Conservation (phyloP, 805 yeast genomes). For the Scheffersomyces stipitis region DNA sequence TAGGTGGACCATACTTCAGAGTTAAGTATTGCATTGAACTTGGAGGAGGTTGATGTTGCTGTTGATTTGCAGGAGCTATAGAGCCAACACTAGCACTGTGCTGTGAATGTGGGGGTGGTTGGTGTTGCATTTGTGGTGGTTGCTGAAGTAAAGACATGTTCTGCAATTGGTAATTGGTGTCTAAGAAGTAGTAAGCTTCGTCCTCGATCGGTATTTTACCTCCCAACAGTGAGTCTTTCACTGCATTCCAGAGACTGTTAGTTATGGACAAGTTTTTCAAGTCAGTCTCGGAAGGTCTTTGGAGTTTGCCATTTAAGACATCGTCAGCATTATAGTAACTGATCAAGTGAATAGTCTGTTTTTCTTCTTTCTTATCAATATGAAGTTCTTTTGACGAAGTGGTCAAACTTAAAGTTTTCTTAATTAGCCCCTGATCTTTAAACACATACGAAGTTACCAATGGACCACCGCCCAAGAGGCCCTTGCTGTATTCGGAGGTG, state of each 20-base stretch:
- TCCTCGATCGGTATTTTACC: slow-evolving; percentile 52
- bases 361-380: slow-evolving; percentile 21
- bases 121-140: slow-evolving; percentile 8
- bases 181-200: slow-evolving; percentile 50
- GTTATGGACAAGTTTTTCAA: slow-evolving; percentile 52
- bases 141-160: slow-evolving; percentile 33
- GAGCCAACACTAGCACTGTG: slow-evolving; percentile 1
- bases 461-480: slow-evolving; percentile 49
- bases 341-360: slow-evolving; percentile 66
- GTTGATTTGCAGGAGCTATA: slow-evolving; percentile 5
- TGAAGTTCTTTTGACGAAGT: slow-evolving; percentile 24
- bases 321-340: slow-evolving; percentile 79
- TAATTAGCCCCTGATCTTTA: slow-evolving; percentile 72
- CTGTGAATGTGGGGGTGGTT: slow-evolving; percentile 10
- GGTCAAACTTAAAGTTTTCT: slow-evolving; percentile 70
- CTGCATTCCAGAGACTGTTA: slow-evolving; percentile 51
- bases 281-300: slow-evolving; percentile 56
- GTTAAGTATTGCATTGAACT: background rate
- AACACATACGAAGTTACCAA: slow-evolving; percentile 61
- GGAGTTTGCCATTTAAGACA: slow-evolving; percentile 56
- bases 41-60: slow-evolving; percentile 7
- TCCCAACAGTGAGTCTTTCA: slow-evolving; percentile 60
- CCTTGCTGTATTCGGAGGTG: slow-evolving; percentile 9
- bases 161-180: slow-evolving; percentile 42
- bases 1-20: slow-evolving; percentile 1